Base-by-base conservation (phyloP, 768 basidiomycete genomes). In the Tricholomella constricta region DNA sequence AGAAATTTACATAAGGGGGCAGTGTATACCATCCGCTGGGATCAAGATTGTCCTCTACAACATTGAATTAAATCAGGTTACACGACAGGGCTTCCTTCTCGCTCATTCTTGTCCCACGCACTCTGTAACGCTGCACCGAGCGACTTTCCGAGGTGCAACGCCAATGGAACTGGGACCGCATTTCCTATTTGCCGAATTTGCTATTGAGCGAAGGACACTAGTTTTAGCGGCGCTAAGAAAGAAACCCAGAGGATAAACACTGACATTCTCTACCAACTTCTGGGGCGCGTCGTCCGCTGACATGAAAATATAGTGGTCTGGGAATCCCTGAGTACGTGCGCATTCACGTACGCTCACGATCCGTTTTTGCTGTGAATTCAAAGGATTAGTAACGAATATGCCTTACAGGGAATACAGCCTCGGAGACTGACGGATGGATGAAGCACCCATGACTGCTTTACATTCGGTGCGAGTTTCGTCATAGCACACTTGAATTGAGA, bases 161-260 rank as follows among this genome's bases (percentile, higher is more conserved):
- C 86, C 20, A 91, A 74, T 2, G 85, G 84, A 7, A 89, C 76
- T 2, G 89, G 87, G 6, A 90, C 89, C 2, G 88, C 89, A 61
- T 91, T 91, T 0, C 89, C 90, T 40, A 91, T 90, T 57, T 91
- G 89, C 44, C 79, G 74, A 51, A 84, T 73, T 83, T 86, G 85
- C 89, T 91, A 56, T 20, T 32, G 9, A 52, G 31, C 47, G 22
- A 7, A 12, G 26, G 37, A 43, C 31, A 53, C 31, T 37, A 34
- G 17, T 43, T 44, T 15, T 59, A 53, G 56, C 44, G 14, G 27
- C 49, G 4, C 9, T 8, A 10, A 15, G n/a, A 4, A 51, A 38
- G 29, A 51, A 27, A 38, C 27, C 12, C 11, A 9, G 19, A 10
- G 9, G 17, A 26, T 17, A 29, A 17, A 27, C 9, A 74, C 82